Percentiles rank a stretch among this genome's conserved stretches.
These are phyloP conservation scores for Cadophora sp. DNA, from an alignment of 2,329 filamentous ascomycete species.

Conservation along the genomic window DNA sequence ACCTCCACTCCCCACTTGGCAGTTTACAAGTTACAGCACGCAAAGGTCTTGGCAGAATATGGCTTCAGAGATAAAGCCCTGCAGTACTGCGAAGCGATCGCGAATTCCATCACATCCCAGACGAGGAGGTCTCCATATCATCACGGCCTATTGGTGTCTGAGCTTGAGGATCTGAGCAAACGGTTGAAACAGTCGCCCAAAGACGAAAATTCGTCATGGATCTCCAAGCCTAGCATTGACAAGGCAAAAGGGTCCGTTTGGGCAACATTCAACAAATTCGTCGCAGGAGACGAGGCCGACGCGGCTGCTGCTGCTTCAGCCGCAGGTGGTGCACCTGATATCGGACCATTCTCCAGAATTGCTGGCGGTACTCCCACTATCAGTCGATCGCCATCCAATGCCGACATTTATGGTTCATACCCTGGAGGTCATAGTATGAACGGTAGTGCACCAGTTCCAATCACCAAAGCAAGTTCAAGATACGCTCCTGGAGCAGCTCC, in stretches of 20 bases:
- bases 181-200: constrained; percentile 86
- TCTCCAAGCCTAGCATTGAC: constrained; percentile 93
- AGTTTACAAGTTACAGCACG: constrained; percentile 90
- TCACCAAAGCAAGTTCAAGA: constrained; percentile 39
- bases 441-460: constrained; percentile 34
- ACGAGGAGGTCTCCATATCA: constrained; percentile 89
- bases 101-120: constrained; percentile 75
- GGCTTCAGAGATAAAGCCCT: constrained; percentile 84
- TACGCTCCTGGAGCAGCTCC: constrained; percentile 44
- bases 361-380: constrained; percentile 77
- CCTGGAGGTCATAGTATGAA: constrained; percentile 46
- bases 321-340: constrained; percentile 63
- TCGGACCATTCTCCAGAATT: constrained; percentile 84
- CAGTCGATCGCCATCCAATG: constrained; percentile 75
- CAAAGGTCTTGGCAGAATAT: constrained; percentile 81
- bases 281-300: constrained; percentile 86
- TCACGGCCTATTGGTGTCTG: constrained; percentile 73
- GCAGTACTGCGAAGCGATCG: constrained; percentile 89
- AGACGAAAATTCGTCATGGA: constrained; percentile 84
- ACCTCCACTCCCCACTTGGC: constrained; percentile 80
- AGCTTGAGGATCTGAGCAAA: constrained; percentile 83
- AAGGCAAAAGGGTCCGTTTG: constrained; percentile 92
- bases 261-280: constrained; percentile 95
- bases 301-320: constrained; percentile 62
- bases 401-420: constrained; percentile 66